phyloP scores from a whole-genome alignment of 805 yeast species.

The Yarrowia hollandica region DNA sequence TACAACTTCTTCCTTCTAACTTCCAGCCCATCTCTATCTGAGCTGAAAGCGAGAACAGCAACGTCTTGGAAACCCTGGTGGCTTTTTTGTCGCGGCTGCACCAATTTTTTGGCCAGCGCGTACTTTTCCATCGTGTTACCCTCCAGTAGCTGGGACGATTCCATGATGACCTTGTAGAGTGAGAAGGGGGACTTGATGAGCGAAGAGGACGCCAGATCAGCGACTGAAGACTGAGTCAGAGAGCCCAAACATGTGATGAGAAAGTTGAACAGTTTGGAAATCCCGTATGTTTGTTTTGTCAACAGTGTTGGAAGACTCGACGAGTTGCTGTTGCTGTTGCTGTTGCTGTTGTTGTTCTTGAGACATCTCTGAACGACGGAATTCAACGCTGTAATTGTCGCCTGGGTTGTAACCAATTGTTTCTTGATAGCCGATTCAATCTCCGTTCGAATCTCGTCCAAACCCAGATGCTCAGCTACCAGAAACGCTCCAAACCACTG shows the following conservation, averaged over 20 bases:
- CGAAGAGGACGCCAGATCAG: conserved; percentile 30
- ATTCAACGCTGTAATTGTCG: neutral
- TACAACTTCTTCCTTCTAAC: conserved; percentile 27
- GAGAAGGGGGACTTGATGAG: conserved; percentile 38
- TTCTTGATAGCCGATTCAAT: neutral
- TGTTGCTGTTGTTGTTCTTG: neutral
- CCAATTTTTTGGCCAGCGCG: conserved; percentile 39
- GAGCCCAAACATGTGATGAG: conserved; percentile 1
- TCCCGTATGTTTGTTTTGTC: neutral
- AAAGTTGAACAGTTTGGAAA: neutral
- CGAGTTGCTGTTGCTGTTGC: neutral
- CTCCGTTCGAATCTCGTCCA: neutral
- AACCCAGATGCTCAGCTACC: neutral
- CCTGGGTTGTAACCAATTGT: neutral
- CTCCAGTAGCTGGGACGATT: conserved; percentile 36
- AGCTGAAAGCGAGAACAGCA: conserved; percentile 44
- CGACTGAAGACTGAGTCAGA: neutral
- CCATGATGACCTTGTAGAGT: conserved; percentile 38
- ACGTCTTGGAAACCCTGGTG: conserved; percentile 37
- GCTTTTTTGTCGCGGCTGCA: conserved; percentile 35
- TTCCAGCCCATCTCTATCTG: conserved; percentile 41
- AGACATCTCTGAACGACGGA: neutral
- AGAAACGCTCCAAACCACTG: conserved; percentile 5
- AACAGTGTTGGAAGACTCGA: neutral
- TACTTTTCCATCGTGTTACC: conserved; percentile 40